Evolutionary conservation across 2,329 filamentous ascomycete species (phyloP).

Genomic region (Alternaria postmessia): DNA sequence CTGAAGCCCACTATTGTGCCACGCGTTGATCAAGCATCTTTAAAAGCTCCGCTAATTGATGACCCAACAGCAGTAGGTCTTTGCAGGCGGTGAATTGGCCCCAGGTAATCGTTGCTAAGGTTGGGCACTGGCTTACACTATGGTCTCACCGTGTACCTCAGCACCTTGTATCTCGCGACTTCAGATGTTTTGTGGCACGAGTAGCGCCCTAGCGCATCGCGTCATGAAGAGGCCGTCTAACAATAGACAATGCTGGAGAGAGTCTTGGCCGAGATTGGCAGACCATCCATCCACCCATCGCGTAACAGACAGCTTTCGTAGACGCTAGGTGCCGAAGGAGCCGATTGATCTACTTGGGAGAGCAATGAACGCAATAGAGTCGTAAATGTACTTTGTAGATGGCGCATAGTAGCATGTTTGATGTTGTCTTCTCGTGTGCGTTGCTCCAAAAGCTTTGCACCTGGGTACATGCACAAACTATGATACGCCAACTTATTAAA

Average conservation of each 20-base stretch:
- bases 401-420: not conserved
- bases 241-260: not conserved
- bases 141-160: conserved; percentile 2
- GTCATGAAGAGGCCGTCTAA: not conserved
- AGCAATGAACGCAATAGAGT: not conserved
- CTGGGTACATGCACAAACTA: not conserved
- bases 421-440: not conserved
- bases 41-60: conserved; percentile 17
- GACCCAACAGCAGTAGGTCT: not conserved
- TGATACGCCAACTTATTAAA: not conserved
- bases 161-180: not conserved
- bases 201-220: not conserved
- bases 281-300: not conserved
- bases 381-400: not conserved
- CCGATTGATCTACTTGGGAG: not conserved
- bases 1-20: conserved; percentile 31
- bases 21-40: not conserved
- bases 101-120: not conserved
- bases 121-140: not conserved
- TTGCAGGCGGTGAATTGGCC: not conserved
- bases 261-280: conserved; percentile 1
- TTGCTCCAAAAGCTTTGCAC: not conserved
- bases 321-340: not conserved
- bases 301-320: not conserved
- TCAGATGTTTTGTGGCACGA: not conserved